Percentiles rank a stretch among this genome's conserved stretches.
Evolutionary conservation across 192 early-diverging fungal species (phyloP).

Genomic region (Mortierella hygrophila): DNA sequence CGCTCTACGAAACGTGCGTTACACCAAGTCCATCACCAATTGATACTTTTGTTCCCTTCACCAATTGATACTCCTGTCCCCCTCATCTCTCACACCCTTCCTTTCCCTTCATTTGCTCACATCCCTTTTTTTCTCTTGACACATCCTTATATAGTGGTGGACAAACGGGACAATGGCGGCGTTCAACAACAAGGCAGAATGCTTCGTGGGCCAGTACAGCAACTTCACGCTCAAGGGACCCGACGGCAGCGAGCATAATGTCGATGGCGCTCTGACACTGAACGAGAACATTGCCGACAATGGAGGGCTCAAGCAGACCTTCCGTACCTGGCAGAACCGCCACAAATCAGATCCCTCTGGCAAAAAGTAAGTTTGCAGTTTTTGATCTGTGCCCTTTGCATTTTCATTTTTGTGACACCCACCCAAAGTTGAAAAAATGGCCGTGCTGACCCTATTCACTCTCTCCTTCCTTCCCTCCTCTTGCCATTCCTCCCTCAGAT

Average conservation of each 20-base stretch:
- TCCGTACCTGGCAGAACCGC: slow-evolving; percentile 56
- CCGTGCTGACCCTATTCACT: background rate
- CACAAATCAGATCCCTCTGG: slow-evolving; percentile 29
- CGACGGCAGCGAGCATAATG: slow-evolving; percentile 32
- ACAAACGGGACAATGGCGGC: slow-evolving; percentile 59
- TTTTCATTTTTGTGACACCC: background rate
- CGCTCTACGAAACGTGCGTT: slow-evolving; percentile 12
- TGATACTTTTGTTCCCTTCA: background rate
- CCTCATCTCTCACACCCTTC: background rate
- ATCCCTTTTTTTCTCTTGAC: background rate
- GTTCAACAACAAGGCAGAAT: slow-evolving; percentile 66
- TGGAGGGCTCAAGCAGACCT: slow-evolving; percentile 67
- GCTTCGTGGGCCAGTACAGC: slow-evolving; percentile 76
- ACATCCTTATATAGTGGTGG: slow-evolving; percentile 70
- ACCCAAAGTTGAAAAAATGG: background rate
- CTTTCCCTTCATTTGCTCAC: background rate
- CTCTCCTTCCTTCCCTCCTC: background rate
- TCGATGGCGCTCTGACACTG: slow-evolving; percentile 69
- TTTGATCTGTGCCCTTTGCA: background rate
- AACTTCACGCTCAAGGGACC: slow-evolving; percentile 58
- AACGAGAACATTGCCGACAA: slow-evolving; percentile 81
- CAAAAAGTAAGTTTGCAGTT: slow-evolving; percentile 59
- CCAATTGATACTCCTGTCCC: too few relatives aligned
- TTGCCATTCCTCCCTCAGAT: background rate
- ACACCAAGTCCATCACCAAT: background rate